These are phyloP conservation scores for Davidsoniella australis DNA, from an alignment of 2,329 filamentous ascomycete genomes.

Conservation along the genomic window DNA sequence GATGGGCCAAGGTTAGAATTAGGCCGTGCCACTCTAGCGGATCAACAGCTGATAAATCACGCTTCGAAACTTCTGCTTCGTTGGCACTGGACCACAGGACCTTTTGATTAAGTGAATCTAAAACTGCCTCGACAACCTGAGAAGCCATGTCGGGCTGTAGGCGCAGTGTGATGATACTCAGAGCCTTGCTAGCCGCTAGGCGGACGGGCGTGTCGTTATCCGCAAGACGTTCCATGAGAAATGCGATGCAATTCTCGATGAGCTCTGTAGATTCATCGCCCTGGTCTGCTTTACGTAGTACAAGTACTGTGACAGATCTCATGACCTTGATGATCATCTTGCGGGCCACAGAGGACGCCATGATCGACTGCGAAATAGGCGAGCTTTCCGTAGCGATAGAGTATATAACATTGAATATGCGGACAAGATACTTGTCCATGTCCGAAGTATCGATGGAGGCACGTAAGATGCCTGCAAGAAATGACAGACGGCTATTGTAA, in stretches of 20 bases:
- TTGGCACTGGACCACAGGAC: constrained; percentile 29
- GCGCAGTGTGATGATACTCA: constrained; percentile 72
- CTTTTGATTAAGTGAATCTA: constrained; percentile 48
- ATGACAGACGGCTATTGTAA: constrained; percentile 63
- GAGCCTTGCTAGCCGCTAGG: constrained; percentile 77
- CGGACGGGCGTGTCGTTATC: constrained; percentile 87
- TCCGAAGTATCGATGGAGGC: constrained; percentile 57
- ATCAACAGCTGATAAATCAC: constrained; percentile 60
- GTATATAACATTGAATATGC: constrained; percentile 49
- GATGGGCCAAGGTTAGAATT: constrained; percentile 70
- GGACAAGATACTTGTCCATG: constrained; percentile 47
- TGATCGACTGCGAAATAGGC: constrained; percentile 34
- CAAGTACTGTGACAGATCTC: constrained; percentile 52
- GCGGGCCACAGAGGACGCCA: constrained; percentile 59
- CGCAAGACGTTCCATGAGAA: constrained; percentile 58
- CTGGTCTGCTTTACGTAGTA: constrained; percentile 34
- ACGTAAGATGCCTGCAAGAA: constrained; percentile 56
- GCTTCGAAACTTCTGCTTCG: constrained; percentile 21
- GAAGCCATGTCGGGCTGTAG: constrained; percentile 64
- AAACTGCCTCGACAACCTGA: constrained; percentile 74
- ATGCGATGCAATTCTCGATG: constrained; percentile 67
- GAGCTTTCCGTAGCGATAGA: constrained; percentile 36
- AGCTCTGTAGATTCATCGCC: constrained; percentile 31
- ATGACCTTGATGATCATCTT: constrained; percentile 77
- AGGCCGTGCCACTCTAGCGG: constrained; percentile 82